These are phyloP conservation scores for Cruciata laevipes DNA, from an alignment of 257 asterid species.

Conservation along the genomic window DNA sequence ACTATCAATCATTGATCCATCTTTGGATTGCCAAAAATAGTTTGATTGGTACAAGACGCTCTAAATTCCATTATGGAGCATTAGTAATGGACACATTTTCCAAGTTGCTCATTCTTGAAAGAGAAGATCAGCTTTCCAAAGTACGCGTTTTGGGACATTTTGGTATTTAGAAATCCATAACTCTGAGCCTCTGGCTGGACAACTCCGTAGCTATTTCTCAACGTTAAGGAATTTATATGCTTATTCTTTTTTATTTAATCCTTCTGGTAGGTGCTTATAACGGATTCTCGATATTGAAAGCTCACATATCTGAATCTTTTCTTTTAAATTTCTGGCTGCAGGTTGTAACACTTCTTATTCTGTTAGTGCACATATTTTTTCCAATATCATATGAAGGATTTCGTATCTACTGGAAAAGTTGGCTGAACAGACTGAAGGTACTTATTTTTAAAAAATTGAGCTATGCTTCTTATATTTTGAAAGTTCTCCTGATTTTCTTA, in stretches of 20 bases:
- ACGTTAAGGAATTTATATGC: neutral
- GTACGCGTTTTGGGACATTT: neutral
- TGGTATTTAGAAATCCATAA: neutral
- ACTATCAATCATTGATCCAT: neutral
- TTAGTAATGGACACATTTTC: neutral
- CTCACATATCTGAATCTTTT: neutral
- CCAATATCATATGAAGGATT: constrained; percentile 81
- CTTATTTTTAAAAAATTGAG: constrained; percentile 9
- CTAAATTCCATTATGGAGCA: neutral
- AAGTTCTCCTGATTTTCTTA: constrained; percentile 8
- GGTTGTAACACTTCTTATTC: constrained; percentile 66
- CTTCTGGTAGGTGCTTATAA: constrained; percentile 8
- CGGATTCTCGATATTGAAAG: neutral
- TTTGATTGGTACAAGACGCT: neutral
- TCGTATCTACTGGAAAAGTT: constrained; percentile 60
- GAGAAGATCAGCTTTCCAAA: neutral
- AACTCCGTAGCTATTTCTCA: neutral
- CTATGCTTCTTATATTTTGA: neutral
- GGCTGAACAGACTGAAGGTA: constrained; percentile 73
- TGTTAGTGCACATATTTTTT: constrained; percentile 55
- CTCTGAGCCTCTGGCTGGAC: neutral
- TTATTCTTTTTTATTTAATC: neutral
- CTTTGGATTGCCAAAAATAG: neutral
- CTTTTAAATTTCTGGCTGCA: constrained; percentile 28
- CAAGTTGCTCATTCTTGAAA: neutral